A percentile compares a stretch with the other conserved stretches of the same genome.
Conservation (phyloP, 179 eudicot species). For the Heliamphora pulchella region DNA sequence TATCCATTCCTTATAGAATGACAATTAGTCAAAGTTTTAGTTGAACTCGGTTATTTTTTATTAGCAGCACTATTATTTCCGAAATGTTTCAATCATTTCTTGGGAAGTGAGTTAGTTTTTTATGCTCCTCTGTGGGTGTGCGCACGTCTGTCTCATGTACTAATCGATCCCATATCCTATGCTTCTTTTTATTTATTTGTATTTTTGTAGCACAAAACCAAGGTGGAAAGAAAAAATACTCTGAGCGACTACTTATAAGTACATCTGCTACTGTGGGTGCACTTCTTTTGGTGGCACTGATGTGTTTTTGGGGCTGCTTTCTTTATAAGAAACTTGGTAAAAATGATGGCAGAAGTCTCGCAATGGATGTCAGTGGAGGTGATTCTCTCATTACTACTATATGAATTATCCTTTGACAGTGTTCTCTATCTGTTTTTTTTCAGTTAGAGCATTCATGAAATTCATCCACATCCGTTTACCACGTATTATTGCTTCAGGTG, state of each 20-base stretch:
- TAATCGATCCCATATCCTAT: neutral
- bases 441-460: too few species aligned
- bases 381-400: constrained; percentile 16
- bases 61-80: too few species aligned
- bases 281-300: constrained; percentile 85
- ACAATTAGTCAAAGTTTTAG: too few species aligned
- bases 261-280: constrained; percentile 97
- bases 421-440: too few species aligned
- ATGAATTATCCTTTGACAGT: neutral
- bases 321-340: constrained; percentile 92
- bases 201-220: constrained; percentile 30
- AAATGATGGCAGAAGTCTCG: constrained; percentile 67
- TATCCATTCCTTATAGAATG: too few species aligned
- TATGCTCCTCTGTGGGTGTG: neutral
- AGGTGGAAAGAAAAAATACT: constrained; percentile 53
- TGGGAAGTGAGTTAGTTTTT: too few species aligned
- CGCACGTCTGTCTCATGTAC: too few species aligned
- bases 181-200: neutral
- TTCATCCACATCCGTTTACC: neutral
- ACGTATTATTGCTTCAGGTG: constrained; percentile 46
- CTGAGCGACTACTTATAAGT: constrained; percentile 78
- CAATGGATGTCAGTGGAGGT: constrained; percentile 91
- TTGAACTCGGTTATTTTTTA: too few species aligned
- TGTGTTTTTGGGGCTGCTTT: constrained; percentile 99
- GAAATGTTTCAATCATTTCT: too few species aligned